Conservation (phyloP, 2,329 filamentous ascomycete species). For the Coniochaeta sp. region DNA sequence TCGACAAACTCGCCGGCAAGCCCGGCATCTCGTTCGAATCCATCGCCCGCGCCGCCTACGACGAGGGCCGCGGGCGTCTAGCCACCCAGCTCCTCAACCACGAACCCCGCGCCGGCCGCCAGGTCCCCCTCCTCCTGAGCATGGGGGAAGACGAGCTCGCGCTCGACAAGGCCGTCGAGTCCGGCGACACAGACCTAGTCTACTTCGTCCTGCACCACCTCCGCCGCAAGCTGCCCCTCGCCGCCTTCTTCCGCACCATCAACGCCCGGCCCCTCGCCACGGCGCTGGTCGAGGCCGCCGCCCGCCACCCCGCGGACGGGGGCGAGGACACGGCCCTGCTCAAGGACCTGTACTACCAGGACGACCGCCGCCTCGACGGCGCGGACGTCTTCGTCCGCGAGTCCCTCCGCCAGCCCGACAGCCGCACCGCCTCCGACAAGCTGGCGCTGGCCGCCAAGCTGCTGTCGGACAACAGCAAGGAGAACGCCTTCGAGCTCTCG, state of each 20-base stretch:
- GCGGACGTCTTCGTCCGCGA: conserved; percentile 82
- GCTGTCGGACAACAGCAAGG: conserved; percentile 69
- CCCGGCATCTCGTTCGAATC: conserved; percentile 92
- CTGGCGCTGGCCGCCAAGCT: conserved; percentile 79
- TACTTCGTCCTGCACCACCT: conserved; percentile 81
- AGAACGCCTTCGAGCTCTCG: conserved; percentile 65
- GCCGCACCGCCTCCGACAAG: conserved; percentile 71
- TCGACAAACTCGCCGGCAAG: conserved; percentile 79
- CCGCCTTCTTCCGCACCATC: conserved; percentile 87
- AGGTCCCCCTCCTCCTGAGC: conserved; percentile 83
- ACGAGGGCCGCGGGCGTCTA: conserved; percentile 82
- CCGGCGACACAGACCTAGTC: conserved; percentile 89
- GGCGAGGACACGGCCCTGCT: conserved; percentile 65
- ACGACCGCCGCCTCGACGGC: conserved; percentile 83
- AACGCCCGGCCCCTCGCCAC: conserved; percentile 79
- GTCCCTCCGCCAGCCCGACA: conserved; percentile 65
- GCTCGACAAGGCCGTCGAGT: conserved; percentile 92
- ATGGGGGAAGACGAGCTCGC: conserved; percentile 97
- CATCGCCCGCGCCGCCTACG: conserved; percentile 86
- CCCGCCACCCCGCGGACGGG: conserved; percentile 44
- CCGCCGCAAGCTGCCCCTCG: conserved; percentile 82
- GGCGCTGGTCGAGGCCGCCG: conserved; percentile 80
- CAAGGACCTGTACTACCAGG: conserved; percentile 96
- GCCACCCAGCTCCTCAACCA: conserved; percentile 89
- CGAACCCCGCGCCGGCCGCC: conserved; percentile 88